A percentile compares a stretch with the other conserved stretches of the same genome.
phyloP scores from a whole-genome alignment of 345 rosid genomes.

The Lenwebbia sp. region DNA sequence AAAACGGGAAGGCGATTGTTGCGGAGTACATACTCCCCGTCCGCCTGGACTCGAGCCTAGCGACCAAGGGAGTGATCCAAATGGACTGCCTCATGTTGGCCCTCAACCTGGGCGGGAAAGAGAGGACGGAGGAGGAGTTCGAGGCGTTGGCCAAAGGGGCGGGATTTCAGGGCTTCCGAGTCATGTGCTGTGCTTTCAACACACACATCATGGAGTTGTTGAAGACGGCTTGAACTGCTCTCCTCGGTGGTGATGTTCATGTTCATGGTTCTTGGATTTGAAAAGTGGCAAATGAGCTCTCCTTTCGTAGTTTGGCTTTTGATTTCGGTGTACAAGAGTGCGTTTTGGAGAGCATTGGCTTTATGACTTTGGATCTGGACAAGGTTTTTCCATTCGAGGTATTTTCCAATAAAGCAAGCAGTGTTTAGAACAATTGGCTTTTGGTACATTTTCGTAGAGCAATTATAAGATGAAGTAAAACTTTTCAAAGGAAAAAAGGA shows the following conservation, averaged over 20 bases:
- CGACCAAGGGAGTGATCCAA: slow-evolving; percentile 52
- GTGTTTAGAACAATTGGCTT: no score
- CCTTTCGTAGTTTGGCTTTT: no score
- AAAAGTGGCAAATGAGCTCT: not conserved
- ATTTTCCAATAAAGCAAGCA: no score
- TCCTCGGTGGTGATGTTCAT: not conserved
- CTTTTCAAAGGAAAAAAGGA: no score
- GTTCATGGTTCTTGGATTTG: not conserved
- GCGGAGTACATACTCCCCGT: slow-evolving; percentile 67
- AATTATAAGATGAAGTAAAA: no score
- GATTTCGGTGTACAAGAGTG: not conserved
- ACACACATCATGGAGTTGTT: slow-evolving; percentile 60
- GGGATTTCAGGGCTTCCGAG: slow-evolving; percentile 68
- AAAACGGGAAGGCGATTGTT: slow-evolving; percentile 65
- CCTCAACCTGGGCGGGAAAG: slow-evolving; percentile 87
- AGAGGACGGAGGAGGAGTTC: slow-evolving; percentile 72
- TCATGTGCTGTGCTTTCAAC: slow-evolving; percentile 47
- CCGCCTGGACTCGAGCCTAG: slow-evolving; percentile 62
- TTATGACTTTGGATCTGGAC: no score
- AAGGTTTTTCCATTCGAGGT: no score
- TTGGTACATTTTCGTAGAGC: no score
- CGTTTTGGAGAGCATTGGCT: no score
- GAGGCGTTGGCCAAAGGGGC: slow-evolving; percentile 57
- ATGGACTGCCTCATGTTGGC: slow-evolving; percentile 80
- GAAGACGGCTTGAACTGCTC: slow-evolving; percentile 24